Percentiles rank a stretch among this genome's conserved stretches.
phyloP scores from a whole-genome alignment of 2,329 filamentous ascomycete genomes.

The Akanthomyces dipterigenus region DNA sequence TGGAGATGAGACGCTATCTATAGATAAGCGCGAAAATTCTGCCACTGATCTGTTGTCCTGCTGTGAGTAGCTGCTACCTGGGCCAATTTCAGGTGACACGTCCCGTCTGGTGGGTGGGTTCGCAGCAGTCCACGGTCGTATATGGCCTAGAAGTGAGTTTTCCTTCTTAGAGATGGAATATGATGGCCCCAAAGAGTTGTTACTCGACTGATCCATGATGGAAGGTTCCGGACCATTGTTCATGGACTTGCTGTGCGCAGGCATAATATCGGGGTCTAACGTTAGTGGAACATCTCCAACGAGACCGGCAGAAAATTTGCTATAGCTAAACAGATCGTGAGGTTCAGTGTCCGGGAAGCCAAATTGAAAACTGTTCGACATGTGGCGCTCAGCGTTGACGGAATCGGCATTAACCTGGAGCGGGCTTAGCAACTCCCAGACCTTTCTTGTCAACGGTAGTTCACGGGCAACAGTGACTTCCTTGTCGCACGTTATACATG shows the following conservation, averaged over 20 bases:
- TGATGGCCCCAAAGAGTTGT: constrained; percentile 4
- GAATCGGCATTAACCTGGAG: constrained; percentile 31
- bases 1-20: neutral
- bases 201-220: constrained; percentile 7
- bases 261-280: neutral
- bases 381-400: constrained; percentile 31
- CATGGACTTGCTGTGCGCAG: neutral
- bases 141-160: constrained; percentile 1
- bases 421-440: constrained; percentile 30
- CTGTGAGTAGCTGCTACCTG: constrained; percentile 8
- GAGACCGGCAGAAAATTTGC: neutral
- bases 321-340: neutral
- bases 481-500: constrained; percentile 28
- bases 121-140: neutral
- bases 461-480: constrained; percentile 29
- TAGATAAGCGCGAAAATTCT: neutral
- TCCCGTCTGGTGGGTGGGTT: neutral
- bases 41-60: neutral
- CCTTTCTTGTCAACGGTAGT: constrained; percentile 26
- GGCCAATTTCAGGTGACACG: neutral
- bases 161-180: neutral
- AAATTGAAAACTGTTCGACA: constrained; percentile 28
- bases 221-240: neutral
- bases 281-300: neutral
- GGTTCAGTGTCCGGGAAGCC: constrained; percentile 17